These are phyloP conservation scores for Abrus precatorius DNA, from an alignment of 306 rosid species.

Conservation along the genomic window DNA sequence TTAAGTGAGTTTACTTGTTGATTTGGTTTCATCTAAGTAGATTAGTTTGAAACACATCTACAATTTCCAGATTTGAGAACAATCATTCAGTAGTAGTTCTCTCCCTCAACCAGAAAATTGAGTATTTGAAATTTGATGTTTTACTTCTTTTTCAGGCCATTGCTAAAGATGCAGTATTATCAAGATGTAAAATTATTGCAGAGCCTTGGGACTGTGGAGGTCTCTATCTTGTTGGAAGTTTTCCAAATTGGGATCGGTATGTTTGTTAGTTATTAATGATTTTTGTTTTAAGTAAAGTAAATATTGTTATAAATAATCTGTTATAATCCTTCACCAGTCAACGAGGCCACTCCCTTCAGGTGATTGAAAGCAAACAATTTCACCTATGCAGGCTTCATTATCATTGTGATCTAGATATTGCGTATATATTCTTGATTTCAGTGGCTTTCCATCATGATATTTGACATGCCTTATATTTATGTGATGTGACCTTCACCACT, in stretches of 20 bases:
- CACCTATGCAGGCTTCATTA: not conserved
- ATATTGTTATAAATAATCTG: constrained; percentile 36
- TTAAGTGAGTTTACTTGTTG: constrained; percentile 21
- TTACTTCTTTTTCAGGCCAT: constrained; percentile 70
- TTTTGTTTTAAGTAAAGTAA: constrained; percentile 8
- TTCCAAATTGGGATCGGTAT: constrained; percentile 99
- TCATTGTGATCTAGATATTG: not conserved
- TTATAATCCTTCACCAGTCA: constrained; percentile 24
- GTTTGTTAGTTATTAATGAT: constrained; percentile 17
- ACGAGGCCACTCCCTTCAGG: too few species aligned
- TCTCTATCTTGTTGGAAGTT: constrained; percentile 94
- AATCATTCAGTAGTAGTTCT: constrained; percentile 13
- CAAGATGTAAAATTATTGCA: constrained; percentile 94
- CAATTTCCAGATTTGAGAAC: constrained; percentile 2
- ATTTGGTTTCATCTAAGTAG: constrained; percentile 40
- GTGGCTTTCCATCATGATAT: constrained; percentile 40
- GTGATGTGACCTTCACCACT: constrained; percentile 5
- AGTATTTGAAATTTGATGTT: constrained; percentile 30
- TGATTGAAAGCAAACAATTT: constrained; percentile 17
- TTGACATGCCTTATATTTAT: constrained; percentile 5
- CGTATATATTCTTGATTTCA: constrained; percentile 31
- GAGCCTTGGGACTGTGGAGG: constrained; percentile 99
- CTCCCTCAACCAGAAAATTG: constrained; percentile 30
- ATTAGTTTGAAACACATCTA: constrained; percentile 10
- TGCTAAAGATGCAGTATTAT: constrained; percentile 83